Conservation (phyloP, 2,329 filamentous ascomycete species). For the Camptophora hylomeconis region DNA sequence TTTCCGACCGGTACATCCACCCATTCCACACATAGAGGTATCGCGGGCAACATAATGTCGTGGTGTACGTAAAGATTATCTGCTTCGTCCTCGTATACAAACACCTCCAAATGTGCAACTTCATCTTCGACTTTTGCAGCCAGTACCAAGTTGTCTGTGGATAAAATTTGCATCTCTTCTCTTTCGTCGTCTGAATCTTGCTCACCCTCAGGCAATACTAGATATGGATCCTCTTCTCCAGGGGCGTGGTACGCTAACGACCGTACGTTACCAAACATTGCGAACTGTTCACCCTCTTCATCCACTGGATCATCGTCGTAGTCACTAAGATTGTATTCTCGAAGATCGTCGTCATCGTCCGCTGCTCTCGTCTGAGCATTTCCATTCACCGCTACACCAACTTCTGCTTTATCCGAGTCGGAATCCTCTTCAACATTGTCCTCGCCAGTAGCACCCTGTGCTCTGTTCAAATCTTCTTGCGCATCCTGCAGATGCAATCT, state of each 20-base stretch:
- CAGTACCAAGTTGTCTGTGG: constrained; percentile 83
- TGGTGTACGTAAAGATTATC: constrained; percentile 99
- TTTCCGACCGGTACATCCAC: constrained; percentile 81
- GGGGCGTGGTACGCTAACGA: constrained; percentile 87
- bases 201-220: constrained; percentile 62
- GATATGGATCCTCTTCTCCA: constrained; percentile 92
- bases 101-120: constrained; percentile 88
- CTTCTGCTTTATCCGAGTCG: constrained; percentile 13
- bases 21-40: constrained; percentile 93
- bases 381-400: constrained; percentile 21
- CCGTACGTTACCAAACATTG: constrained; percentile 92
- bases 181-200: constrained; percentile 65
- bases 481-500: constrained; percentile 82
- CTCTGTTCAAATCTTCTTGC: constrained; percentile 55
- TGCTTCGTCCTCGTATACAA: constrained; percentile 88
- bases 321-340: constrained; percentile 90
- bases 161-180: constrained; percentile 84
- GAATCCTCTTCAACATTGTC: constrained; percentile 22
- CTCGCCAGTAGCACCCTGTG: constrained; percentile 25
- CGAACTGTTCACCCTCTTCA: constrained; percentile 56
- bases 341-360: constrained; percentile 71
- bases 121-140: constrained; percentile 94
- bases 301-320: constrained; percentile 70
- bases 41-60: constrained; percentile 97
- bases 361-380: constrained; percentile 24